A percentile compares a stretch with the other conserved stretches of the same genome.
These are phyloP conservation scores for Ensete ventricosum DNA, from an alignment of 176 grass and related monocot genomes.

Conservation along the genomic window DNA sequence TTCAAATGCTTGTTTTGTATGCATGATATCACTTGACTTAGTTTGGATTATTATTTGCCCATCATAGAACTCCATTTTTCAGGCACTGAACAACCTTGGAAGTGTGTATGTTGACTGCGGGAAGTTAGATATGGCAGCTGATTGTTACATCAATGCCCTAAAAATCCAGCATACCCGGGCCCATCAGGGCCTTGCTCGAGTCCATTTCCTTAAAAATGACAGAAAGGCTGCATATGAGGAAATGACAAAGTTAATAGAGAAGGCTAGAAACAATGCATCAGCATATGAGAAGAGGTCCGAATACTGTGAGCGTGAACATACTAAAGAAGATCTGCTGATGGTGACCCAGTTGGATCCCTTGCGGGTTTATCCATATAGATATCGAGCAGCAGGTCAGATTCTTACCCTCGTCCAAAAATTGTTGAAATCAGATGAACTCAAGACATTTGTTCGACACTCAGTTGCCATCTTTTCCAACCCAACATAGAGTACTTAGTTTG, in stretches of 20 bases:
- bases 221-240: slow-evolving; percentile 74
- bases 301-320: slow-evolving; percentile 70
- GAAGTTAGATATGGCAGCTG: slow-evolving; percentile 69
- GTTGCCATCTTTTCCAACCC: too few species aligned
- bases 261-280: slow-evolving; percentile 76
- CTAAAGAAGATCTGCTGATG: slow-evolving; percentile 70
- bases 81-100: slow-evolving; percentile 96
- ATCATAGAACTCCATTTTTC: slow-evolving; percentile 11
- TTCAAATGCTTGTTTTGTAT: too few species aligned
- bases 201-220: slow-evolving; percentile 74
- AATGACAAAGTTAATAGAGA: slow-evolving; percentile 86
- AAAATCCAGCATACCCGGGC: slow-evolving; percentile 91
- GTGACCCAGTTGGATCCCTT: slow-evolving; percentile 79
- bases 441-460: too few species aligned
- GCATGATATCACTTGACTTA: too few species aligned
- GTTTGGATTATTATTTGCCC: neutral
- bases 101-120: slow-evolving; percentile 93
- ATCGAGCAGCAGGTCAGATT: slow-evolving; percentile 78
- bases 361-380: slow-evolving; percentile 85
- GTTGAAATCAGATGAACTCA: too few species aligned
- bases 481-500: too few species aligned
- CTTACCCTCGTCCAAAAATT: slow-evolving; percentile 11
- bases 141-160: slow-evolving; percentile 85
- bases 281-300: slow-evolving; percentile 92
- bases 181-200: slow-evolving; percentile 86